Evolutionary conservation across 148 eudicot species (phyloP), one percentile per base, ranked within the genome.

Genomic region (Salicornia ramosissima): DNA sequence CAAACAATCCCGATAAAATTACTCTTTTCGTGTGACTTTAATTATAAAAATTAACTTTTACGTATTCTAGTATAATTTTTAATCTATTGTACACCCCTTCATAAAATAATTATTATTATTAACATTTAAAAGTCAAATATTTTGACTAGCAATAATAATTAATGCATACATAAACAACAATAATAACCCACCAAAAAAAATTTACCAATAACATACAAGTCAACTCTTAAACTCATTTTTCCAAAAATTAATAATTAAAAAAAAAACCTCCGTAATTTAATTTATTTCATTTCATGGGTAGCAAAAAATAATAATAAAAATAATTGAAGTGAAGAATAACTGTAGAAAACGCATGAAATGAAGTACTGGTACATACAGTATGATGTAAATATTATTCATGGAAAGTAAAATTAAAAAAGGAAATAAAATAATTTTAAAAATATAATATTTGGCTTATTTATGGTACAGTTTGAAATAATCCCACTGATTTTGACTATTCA

Each of bases 141-240:
- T 36, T 68, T 22, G 34, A 39, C 24, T 36, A 68, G n/a, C 46
- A 8, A 62, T 39, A 6, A 22, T 46, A 46, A 13, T 46, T 43
- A 14, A 46, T 46, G 50, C 50, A 46, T 42, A 42, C 13, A 5
- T 39, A 45, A 10, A 45, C 3, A 46, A 11, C 5, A 12, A 46
- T 36, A 36, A 55, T 55, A 25, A 55, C 60, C 69, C 69, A 66
- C 69, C 11, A 46, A 24, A 6, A 15, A 61, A 36, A 60, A 52
- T 71, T 45, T 36, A 71, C 74, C 67, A 60, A 36, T 39, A 19
- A 12, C 49, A 34, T 58, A 47, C 67, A 71, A 61, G 74, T 71
- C 74, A 71, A 71, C 65, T 62, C 74, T 47, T 51, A 36, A 36
- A 36, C 40, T 36, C 8, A 8, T 36, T n/a, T 36, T 36, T 36